phyloP scores from a whole-genome alignment of 257 asterid genomes.

The Rubia yunnanensis region DNA sequence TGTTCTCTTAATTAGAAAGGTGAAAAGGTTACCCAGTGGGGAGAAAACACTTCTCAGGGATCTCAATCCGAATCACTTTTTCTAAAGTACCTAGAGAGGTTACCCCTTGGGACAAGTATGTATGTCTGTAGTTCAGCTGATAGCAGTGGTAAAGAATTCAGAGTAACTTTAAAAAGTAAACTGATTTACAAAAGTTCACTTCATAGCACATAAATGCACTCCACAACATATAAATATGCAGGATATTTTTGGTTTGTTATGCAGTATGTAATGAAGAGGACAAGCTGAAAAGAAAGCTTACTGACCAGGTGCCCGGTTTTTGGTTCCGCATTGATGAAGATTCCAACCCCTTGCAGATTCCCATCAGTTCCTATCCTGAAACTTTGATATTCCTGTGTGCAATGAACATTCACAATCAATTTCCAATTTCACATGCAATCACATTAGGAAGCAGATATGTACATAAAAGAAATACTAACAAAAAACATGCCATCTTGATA shows the following conservation, averaged over 20 bases:
- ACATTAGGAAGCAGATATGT: neutral
- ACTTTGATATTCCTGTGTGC: slow-evolving; percentile 78
- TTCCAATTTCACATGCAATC: no score
- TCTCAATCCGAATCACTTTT: neutral
- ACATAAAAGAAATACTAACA: neutral
- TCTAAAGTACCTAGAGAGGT: neutral
- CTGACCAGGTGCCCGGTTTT: slow-evolving; percentile 77
- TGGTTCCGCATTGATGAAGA: slow-evolving; percentile 68
- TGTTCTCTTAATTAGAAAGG: neutral
- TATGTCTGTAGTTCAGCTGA: neutral
- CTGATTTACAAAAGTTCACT: neutral
- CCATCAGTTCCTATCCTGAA: slow-evolving; percentile 92
- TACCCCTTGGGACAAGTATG: neutral
- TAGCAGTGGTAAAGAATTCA: neutral
- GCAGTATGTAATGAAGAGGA: neutral
- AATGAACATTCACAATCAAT: neutral
- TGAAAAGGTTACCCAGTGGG: neutral
- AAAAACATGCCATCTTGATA: neutral
- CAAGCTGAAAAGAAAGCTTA: neutral
- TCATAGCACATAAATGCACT: neutral
- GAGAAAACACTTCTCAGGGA: no score
- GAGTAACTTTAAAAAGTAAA: neutral
- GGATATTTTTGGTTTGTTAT: neutral
- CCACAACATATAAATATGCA: neutral
- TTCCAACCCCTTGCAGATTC: slow-evolving; percentile 91